Evolutionary conservation across 257 asterid genomes (phyloP), one percentile per base, ranked within the genome.

Genomic region (Solanum corneliomulleri): DNA sequence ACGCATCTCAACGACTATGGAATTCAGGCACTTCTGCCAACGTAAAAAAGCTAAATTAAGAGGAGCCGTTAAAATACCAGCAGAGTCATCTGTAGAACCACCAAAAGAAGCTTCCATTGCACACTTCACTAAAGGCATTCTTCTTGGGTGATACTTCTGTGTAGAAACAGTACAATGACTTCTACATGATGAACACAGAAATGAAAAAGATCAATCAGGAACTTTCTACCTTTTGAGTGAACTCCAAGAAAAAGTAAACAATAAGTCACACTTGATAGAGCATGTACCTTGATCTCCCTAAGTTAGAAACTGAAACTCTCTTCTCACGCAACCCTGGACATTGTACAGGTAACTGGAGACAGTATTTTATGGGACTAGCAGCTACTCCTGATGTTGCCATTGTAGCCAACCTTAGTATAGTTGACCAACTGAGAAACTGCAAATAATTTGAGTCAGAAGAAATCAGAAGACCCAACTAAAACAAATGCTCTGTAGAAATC

Each of bases 101-200:
- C 97, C 94, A 88, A 86, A 95, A 88, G 98, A 93, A 85, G 98
- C 97, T 89, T 95, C 98, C 96, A 94, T 92, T 20, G 98, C 93
- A 88, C 96, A 94, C 88, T 92, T 94, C 85, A 94, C 66, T 33
- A 87, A 39, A 74, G 92, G 93, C 75, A 78, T 86, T 84, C 89
- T 81, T 81, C 45, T 90, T 84, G 68, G 25, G 68, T 74, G 88
- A 87, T 44, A 81, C n/a, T 11, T 31, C 92, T 90, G 92, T 77
- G 91, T 86, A 68, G 91, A 78, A 62, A 92, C 88, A 81, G 83
- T 91, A 93, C 89, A 84, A 85, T 86, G 90, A 87, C 89, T 91
- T 89, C 85, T 29, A 47, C 95, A 92, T 85, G 52, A 87, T 70
- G 71, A 88, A 81, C 6, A 88, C 37, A 75, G 56, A 85, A 76